Conservation (phyloP, 495 filamentous ascomycete genomes). For the Penicillium goetzii region DNA sequence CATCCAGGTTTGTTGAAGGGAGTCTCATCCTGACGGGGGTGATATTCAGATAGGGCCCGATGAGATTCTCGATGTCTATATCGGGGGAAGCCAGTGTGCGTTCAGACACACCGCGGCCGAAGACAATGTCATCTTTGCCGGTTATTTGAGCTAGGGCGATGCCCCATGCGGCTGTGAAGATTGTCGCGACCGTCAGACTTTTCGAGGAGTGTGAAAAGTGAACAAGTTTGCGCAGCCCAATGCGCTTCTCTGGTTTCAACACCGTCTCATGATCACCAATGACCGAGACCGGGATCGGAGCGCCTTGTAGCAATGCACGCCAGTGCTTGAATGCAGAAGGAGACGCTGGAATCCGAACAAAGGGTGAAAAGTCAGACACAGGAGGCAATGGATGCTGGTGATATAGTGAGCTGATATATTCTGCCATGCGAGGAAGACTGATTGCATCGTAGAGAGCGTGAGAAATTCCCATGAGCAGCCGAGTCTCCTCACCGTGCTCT, state of each 20-base stretch:
- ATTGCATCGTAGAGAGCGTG: conserved; percentile 1
- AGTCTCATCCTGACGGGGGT: background rate
- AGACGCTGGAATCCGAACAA: background rate
- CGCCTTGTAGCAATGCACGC: background rate
- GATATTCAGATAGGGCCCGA: background rate
- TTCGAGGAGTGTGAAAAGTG: background rate
- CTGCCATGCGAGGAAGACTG: background rate
- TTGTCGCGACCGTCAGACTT: background rate
- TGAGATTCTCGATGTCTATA: conserved; percentile 1
- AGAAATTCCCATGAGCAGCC: background rate
- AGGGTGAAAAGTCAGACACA: background rate
- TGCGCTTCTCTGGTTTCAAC: background rate
- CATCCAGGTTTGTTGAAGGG: background rate
- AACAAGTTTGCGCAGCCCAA: background rate
- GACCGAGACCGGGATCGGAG: background rate
- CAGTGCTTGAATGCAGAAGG: background rate
- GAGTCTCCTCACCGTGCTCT: background rate
- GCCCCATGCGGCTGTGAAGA: background rate
- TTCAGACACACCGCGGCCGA: background rate
- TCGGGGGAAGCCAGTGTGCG: background rate
- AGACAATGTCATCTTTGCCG: background rate
- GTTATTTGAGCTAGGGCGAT: background rate
- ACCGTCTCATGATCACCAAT: background rate
- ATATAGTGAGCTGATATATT: background rate
- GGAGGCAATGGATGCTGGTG: background rate